Evolutionary conservation across 2,329 filamentous ascomycete genomes (phyloP), one percentile per base, ranked within the genome.

Genomic region (Ascomycota sp.): DNA sequence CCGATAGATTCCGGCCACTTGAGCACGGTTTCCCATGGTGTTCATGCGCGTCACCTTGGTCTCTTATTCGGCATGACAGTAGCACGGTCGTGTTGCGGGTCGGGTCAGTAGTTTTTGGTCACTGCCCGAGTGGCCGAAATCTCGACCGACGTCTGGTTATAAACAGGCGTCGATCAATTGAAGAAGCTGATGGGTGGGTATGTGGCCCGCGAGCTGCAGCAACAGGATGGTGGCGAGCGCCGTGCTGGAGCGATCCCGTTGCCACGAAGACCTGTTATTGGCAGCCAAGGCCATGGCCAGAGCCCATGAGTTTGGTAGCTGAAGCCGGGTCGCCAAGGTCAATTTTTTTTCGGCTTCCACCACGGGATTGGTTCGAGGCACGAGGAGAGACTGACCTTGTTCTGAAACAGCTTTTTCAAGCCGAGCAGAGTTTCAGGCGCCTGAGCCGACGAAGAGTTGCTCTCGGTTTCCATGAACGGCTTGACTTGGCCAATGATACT

Each of bases 361-460:
- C 16, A 21, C 16, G 16, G 16, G 16, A 21, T 21, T 21, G 3
- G 16, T 2, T 27, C 21, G 7, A 6, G 3, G 6, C 2, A 2
- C 11, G 6, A 4, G 12, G 16, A 10, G 11, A 30, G 16, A 30
- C 42, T 37, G 33, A 48, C 45, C 41, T 44, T 40, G 27, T 45
- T 34, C 27, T 48, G 41, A 8, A 47, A 33, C 5, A 35, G 37
- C 13, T 38, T 36, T 38, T 44, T 45, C 33, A 48, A 35, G 9
- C 35, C 30, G 5, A 36, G 29, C 7, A 46, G 21, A 1, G 39
- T 33, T 13, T 41, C 41, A 3, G 36, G 30, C 3, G 36, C 37
- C 9, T 35, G 25, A 2, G 31, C 27, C 6, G 29, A 29, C n/a
- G 16, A 12, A 39, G 35, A 16, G 33, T 31, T 27, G 26, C 44